These are phyloP conservation scores for Picocystis salinarum DNA, from an alignment of 139 green algal genomes.

Conservation along the genomic window DNA sequence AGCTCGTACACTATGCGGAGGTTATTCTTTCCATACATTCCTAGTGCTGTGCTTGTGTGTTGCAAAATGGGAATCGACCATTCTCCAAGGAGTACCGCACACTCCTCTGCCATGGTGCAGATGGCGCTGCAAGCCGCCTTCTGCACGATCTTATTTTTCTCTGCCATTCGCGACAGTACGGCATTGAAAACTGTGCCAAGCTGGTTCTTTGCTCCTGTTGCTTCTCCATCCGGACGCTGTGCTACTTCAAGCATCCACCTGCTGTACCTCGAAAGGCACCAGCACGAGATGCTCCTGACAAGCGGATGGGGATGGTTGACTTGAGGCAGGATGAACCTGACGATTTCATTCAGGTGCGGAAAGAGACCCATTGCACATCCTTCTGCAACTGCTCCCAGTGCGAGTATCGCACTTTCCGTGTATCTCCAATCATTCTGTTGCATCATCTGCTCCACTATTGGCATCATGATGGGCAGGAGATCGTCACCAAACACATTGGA, in stretches of 20 bases:
- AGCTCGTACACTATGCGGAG: constrained; percentile 70
- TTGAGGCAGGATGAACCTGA: constrained; percentile 47
- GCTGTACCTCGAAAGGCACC: constrained; percentile 74
- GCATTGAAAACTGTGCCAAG: no score
- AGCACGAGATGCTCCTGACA: constrained; percentile 72
- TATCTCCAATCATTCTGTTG: constrained; percentile 27
- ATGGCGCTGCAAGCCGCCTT: no score
- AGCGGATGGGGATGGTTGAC: constrained; percentile 1
- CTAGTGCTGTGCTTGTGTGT: constrained; percentile 24
- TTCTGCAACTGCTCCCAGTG: constrained; percentile 71
- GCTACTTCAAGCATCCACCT: no score
- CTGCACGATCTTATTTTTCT: no score
- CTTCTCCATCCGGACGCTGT: no score
- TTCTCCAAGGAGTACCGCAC: neutral
- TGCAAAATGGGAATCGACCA: constrained; percentile 25
- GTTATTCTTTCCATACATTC: constrained; percentile 44
- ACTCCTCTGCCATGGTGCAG: no score
- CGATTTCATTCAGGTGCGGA: constrained; percentile 48
- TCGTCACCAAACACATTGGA: constrained; percentile 30
- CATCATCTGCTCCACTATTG: constrained; percentile 61
- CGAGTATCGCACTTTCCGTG: constrained; percentile 67
- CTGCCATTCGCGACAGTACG: no score
- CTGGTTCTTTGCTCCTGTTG: no score
- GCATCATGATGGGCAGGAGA: constrained; percentile 74
- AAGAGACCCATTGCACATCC: constrained; percentile 62